phyloP scores from a whole-genome alignment of 1,284 basidiomycete species.

The Afroboletus lepidellus region DNA sequence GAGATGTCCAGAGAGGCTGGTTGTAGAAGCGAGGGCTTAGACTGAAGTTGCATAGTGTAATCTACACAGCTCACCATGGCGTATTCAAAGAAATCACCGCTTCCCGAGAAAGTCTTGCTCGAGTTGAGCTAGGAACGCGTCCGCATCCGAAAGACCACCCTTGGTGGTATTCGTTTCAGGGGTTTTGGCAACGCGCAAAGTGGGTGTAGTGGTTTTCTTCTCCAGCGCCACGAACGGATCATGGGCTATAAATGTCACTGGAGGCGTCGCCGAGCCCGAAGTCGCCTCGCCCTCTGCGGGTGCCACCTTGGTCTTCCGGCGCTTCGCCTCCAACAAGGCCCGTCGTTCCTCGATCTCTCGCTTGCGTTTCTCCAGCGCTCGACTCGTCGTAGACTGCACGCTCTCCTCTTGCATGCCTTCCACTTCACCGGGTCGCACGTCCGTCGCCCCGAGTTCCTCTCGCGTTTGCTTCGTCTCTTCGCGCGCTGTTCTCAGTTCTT shows the following conservation, averaged over 20 bases:
- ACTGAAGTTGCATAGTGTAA: not conserved
- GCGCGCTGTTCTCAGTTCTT: conserved; percentile 63
- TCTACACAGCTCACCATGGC: conserved; percentile 2
- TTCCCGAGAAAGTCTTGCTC: conserved; percentile 45
- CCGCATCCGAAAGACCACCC: conserved; percentile 40
- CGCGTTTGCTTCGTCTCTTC: conserved; percentile 72
- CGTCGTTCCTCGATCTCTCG: conserved; percentile 75
- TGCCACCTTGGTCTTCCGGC: conserved; percentile 54
- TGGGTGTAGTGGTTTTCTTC: conserved; percentile 28
- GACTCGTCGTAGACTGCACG: conserved; percentile 42
- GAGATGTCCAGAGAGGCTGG: conserved; percentile 48
- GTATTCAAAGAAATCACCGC: not conserved
- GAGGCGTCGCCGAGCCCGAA: conserved; percentile 1
- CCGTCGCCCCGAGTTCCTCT: conserved; percentile 55
- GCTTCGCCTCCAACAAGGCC: conserved; percentile 75
- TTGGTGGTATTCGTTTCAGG: conserved; percentile 18
- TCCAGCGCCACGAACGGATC: conserved; percentile 57
- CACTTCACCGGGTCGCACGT: conserved; percentile 59
- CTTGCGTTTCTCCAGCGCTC: conserved; percentile 78
- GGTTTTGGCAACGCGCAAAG: conserved; percentile 8
- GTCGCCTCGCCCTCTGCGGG: conserved; percentile 12
- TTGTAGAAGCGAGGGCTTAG: conserved; percentile 37
- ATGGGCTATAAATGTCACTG: conserved; percentile 9
- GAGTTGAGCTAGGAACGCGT: conserved; percentile 62
- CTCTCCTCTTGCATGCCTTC: conserved; percentile 58